Evolutionary conservation across 1,284 basidiomycete species (phyloP), one percentile per base, ranked within the genome.

Genomic region (Cryptococcus maquisensis): DNA sequence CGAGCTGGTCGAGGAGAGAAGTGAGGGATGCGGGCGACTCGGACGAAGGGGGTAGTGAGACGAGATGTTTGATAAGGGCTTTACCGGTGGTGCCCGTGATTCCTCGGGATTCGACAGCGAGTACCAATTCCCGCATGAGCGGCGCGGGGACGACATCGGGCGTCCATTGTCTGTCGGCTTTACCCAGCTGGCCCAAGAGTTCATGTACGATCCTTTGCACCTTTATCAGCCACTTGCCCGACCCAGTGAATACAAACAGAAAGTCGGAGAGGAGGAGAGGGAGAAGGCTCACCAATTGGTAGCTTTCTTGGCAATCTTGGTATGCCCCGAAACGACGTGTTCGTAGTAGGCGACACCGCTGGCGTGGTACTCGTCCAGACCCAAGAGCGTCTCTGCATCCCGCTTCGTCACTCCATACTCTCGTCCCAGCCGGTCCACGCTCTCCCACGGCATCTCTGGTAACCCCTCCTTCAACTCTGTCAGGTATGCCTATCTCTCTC

Each of bases 181-280:
- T 80, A 0, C 85, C 76, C 6, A 95, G 79, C 62, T 88, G 84
- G 0, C 90, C 90, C 7, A 93, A 77, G 0, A 94, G 79, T 58
- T 93, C 90, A 63, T 96, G 89, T 7, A 84, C 86, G 73, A 94
- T 83, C 90, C 91, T 94, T 35, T 10, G 3, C 1, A 32, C 10
- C 28, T 8, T 3, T 16, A 4, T 42, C 37, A 50, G 39, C 20
- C 23, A 15, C 23, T 21, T 24, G 15, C 37, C 37, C n/a, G n/a
- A 38, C 9, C 24, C 2, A 13, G 15, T 16, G 15, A 38, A 39
- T 7, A 42, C 12, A 39, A 7, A 42, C 13, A 5, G 23, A 15
- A n/a, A 35, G 18, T n/a, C n/a, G 10, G 15, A 39, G 15, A 16
- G 23, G 9, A 28, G 3, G 35, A 10, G 16, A 32, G 15, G 10